Evolutionary conservation across 306 rosid species (phyloP).

Genomic region (Gillenia trifoliata): DNA sequence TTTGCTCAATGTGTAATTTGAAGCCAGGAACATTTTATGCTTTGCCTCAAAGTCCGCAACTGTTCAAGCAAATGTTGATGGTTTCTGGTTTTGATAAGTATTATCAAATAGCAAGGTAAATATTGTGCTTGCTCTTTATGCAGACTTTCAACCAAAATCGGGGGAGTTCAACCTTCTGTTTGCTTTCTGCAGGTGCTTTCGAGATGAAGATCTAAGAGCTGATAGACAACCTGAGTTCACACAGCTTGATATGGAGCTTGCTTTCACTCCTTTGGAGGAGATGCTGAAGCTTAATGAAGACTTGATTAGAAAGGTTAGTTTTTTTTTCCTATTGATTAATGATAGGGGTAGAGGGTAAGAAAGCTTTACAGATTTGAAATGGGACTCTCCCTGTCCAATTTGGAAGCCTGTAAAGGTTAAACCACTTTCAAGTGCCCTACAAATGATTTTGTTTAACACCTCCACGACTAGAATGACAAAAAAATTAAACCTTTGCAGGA

Average conservation of each 20-base stretch:
- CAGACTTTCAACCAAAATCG: not conserved
- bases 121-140: not conserved
- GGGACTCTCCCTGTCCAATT: not conserved
- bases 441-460: not conserved
- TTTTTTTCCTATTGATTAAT: not conserved
- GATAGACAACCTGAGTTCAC: slow-evolving; percentile 98
- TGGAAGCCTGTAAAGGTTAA: not conserved
- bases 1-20: slow-evolving; percentile 48
- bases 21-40: slow-evolving; percentile 99
- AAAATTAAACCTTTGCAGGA: not conserved
- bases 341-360: not conserved
- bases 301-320: slow-evolving; percentile 77
- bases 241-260: slow-evolving; percentile 95
- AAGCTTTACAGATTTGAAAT: not conserved
- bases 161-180: not conserved
- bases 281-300: slow-evolving; percentile 89
- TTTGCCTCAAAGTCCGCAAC: slow-evolving; percentile 97
- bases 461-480: not conserved
- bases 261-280: slow-evolving; percentile 88
- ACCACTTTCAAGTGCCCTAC: not conserved
- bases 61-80: slow-evolving; percentile 97
- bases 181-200: slow-evolving; percentile 62
- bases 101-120: slow-evolving; percentile 86
- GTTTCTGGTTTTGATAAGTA: slow-evolving; percentile 93
- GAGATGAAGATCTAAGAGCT: slow-evolving; percentile 97